These are phyloP conservation scores for Adansonia madagascariensis DNA, from an alignment of 441 rosid species.

Conservation along the genomic window DNA sequence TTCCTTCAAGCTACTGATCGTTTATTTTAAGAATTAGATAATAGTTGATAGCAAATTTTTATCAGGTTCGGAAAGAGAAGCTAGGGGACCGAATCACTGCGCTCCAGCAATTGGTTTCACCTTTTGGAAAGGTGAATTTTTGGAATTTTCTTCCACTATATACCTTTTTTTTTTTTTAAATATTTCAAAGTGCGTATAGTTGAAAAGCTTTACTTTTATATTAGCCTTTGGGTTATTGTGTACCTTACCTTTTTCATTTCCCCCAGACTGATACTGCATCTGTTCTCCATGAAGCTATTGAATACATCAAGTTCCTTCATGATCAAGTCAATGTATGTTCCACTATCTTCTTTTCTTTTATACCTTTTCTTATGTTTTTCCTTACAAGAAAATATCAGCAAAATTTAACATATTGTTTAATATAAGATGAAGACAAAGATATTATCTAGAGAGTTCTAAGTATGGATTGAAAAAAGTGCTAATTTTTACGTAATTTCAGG, in stretches of 20 bases:
- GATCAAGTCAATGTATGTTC: slow-evolving; percentile 62
- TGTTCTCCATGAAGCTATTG: slow-evolving; percentile 67
- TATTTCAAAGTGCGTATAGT: not conserved
- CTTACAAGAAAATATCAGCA: not conserved
- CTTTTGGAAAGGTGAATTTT: slow-evolving; percentile 73
- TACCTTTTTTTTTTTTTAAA: not conserved
- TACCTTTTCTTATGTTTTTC: not conserved
- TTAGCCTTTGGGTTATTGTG: slow-evolving; percentile 13
- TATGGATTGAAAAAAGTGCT: not conserved
- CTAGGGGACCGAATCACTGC: slow-evolving; percentile 82
- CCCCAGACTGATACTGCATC: slow-evolving; percentile 77
- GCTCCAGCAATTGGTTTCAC: slow-evolving; percentile 82
- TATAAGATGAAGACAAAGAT: not conserved
- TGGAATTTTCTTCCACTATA: slow-evolving; percentile 32
- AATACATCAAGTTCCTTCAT: slow-evolving; percentile 63
- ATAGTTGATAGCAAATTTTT: slow-evolving; percentile 18
- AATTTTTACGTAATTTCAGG: slow-evolving; percentile 48
- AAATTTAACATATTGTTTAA: slow-evolving; percentile 10
- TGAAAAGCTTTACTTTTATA: slow-evolving; percentile 23
- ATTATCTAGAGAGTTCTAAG: not conserved
- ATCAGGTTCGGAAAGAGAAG: slow-evolving; percentile 73
- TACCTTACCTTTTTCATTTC: slow-evolving; percentile 8
- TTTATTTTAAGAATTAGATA: slow-evolving; percentile 21
- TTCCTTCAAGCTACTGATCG: not conserved
- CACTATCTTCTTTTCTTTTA: not conserved